These are phyloP conservation scores for Syzygium grande DNA, from an alignment of 345 rosid species.

Conservation along the genomic window DNA sequence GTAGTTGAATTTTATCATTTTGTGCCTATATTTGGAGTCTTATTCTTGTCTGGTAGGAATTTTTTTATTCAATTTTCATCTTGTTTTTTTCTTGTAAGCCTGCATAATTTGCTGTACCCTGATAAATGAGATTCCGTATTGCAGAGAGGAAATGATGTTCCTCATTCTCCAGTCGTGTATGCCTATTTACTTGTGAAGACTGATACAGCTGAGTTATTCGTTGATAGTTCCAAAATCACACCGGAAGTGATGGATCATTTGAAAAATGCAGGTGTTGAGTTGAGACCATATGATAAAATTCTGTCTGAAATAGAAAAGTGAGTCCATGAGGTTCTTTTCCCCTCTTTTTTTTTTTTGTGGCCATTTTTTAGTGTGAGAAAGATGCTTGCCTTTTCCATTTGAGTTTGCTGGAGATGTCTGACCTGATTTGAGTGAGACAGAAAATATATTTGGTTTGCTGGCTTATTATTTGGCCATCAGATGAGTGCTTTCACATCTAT, in stretches of 20 bases:
- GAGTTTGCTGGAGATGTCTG: neutral
- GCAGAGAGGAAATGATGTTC: conserved; percentile 95
- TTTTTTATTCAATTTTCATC: neutral
- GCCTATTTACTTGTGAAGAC: conserved; percentile 75
- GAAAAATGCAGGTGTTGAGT: conserved; percentile 54
- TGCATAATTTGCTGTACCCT: neutral
- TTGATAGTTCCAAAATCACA: conserved; percentile 64
- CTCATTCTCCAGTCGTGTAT: conserved; percentile 95
- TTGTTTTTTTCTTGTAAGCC: neutral
- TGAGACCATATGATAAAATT: conserved; percentile 65
- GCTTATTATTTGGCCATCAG: neutral
- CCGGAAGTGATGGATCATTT: conserved; percentile 67
- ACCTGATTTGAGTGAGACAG: neutral
- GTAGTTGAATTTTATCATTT: neutral
- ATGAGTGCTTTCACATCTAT: neutral
- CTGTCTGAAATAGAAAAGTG: conserved; percentile 77
- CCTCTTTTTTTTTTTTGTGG: neutral
- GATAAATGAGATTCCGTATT: conserved; percentile 2
- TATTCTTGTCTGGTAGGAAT: neutral
- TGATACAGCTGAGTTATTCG: conserved; percentile 56
- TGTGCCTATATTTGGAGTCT: neutral
- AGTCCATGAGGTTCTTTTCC: neutral
- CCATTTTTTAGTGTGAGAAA: neutral
- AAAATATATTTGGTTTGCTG: neutral
- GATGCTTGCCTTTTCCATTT: neutral